A percentile compares a stretch with the other conserved stretches of the same genome.
phyloP scores from a whole-genome alignment of 1,284 basidiomycete species.

The Vanrija humicola region DNA sequence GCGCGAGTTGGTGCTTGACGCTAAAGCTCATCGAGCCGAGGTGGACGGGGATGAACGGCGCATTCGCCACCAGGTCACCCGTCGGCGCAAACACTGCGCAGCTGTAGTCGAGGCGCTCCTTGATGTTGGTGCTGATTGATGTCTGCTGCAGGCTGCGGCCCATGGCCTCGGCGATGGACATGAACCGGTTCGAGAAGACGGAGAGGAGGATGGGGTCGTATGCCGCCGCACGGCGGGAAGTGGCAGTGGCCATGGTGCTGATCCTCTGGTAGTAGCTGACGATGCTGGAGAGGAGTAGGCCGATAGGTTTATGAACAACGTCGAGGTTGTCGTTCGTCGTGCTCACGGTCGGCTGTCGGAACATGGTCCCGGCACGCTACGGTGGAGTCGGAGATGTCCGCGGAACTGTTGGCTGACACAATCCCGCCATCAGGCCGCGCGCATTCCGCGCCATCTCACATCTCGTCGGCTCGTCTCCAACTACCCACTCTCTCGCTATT shows the following conservation, averaged over 20 bases:
- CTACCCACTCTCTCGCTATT: background rate
- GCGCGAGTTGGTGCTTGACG: conserved; percentile 48
- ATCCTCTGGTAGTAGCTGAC: background rate
- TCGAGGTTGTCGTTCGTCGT: background rate
- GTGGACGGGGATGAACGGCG: conserved; percentile 54
- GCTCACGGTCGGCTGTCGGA: background rate
- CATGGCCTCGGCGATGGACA: conserved; percentile 53
- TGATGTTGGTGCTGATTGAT: conserved; percentile 48
- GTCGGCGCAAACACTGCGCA: conserved; percentile 54
- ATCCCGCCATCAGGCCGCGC: too few relatives aligned
- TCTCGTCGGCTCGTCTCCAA: background rate
- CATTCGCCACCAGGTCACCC: conserved; percentile 53
- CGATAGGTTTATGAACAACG: background rate
- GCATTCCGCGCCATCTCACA: background rate
- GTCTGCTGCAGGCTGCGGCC: conserved; percentile 53
- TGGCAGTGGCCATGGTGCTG: background rate
- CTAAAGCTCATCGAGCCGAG: conserved; percentile 48
- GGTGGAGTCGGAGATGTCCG: background rate
- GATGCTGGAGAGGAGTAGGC: background rate
- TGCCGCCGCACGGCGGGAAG: background rate
- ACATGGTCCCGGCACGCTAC: too few relatives aligned
- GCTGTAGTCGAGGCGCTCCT: conserved; percentile 49
- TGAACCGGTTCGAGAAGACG: conserved; percentile 24
- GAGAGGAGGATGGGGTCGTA: conserved; percentile 37
- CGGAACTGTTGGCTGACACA: background rate